Percentiles rank a stretch among this genome's conserved stretches.
Evolutionary conservation across 768 basidiomycete species (phyloP).

Genomic region (Lactifluus rugatus): DNA sequence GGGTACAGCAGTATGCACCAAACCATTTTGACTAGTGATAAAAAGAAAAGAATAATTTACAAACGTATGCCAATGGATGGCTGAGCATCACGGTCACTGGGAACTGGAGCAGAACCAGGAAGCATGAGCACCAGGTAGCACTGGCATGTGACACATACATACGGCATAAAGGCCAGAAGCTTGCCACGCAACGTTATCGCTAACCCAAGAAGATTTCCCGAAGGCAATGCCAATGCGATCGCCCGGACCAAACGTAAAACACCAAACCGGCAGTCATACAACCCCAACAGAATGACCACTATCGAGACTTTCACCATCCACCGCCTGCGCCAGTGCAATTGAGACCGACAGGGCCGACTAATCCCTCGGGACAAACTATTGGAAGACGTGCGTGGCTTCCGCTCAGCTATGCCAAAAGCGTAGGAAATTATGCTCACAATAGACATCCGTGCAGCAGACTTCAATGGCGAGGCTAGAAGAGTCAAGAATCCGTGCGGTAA

Average conservation of each 20-base stretch:
- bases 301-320: background rate
- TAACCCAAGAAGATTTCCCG: background rate
- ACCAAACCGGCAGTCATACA: background rate
- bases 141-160: background rate
- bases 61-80: background rate
- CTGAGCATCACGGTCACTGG: background rate
- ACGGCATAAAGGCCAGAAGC: background rate
- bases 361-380: background rate
- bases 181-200: too few relatives aligned
- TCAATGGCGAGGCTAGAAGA: background rate
- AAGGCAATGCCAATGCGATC: background rate
- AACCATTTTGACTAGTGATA: background rate
- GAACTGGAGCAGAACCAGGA: background rate
- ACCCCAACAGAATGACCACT: background rate
- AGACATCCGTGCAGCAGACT: background rate
- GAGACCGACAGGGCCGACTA: background rate
- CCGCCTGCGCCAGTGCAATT: background rate
- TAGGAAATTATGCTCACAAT: background rate
- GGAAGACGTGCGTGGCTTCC: background rate
- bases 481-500: background rate
- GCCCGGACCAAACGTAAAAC: background rate
- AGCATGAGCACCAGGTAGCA: background rate
- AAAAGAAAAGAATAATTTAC: background rate
- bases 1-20: background rate
- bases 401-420: background rate